A percentile compares a stretch with the other conserved stretches of the same genome.
Evolutionary conservation across 768 basidiomycete genomes (phyloP).

Genomic region (Kwoniella europaea): DNA sequence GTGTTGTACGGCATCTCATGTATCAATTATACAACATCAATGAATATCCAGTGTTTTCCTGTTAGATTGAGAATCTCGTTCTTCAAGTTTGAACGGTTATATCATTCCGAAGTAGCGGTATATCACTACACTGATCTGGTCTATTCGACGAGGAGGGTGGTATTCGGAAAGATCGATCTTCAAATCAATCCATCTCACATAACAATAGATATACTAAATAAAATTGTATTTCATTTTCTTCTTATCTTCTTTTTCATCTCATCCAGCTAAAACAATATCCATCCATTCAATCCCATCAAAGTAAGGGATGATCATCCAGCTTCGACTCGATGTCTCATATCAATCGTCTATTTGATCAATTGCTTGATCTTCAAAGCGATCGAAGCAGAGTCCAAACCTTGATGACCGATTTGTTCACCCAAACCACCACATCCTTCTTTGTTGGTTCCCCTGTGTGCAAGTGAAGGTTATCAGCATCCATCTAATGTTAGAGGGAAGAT

Average conservation of each 20-base stretch:
- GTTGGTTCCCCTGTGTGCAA: constrained; percentile 27
- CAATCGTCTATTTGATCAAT: constrained; percentile 27
- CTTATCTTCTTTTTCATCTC: background rate
- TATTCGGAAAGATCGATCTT: too few relatives aligned
- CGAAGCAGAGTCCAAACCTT: constrained; percentile 75
- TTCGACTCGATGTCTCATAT: background rate
- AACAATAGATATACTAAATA: background rate
- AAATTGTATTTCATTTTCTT: background rate
- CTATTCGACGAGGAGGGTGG: too few relatives aligned
- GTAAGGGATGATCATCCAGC: background rate
- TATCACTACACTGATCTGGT: too few relatives aligned
- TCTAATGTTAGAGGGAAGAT: background rate
- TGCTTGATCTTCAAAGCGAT: constrained; percentile 37
- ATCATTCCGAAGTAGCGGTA: too few relatives aligned
- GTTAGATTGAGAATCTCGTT: too few relatives aligned
- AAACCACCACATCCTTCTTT: constrained; percentile 68
- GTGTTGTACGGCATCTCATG: too few relatives aligned
- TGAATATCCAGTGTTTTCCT: too few relatives aligned
- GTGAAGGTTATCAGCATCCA: background rate
- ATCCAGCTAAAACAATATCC: background rate
- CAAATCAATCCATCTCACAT: too few relatives aligned
- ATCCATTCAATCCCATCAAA: background rate
- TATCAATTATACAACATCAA: too few relatives aligned
- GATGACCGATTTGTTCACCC: constrained; percentile 77
- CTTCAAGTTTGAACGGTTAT: too few relatives aligned